Base-by-base conservation (phyloP, 2,329 filamentous ascomycete genomes). In the Elsinoe arachidis region DNA sequence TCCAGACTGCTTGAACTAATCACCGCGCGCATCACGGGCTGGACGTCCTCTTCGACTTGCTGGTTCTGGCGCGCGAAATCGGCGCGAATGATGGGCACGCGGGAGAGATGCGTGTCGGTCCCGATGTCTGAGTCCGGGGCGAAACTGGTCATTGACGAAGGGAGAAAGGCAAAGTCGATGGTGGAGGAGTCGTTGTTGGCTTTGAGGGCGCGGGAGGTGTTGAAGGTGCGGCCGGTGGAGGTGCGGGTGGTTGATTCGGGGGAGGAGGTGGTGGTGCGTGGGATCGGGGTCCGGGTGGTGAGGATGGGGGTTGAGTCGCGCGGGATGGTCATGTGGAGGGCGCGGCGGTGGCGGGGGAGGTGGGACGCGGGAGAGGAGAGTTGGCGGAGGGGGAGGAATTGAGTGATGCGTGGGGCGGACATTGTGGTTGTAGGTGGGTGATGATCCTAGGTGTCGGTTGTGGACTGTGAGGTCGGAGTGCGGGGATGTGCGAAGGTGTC, bases 91-190 rank as follows among this genome's bases (percentile, higher is more conserved):
- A 56, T 37, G 54, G 54, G 54, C 23, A 56, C 54, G 54, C 54
- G 54, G 19, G 19, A 15, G 4, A 55, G 38, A 14, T 26, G 30
- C 11, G 41, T 23, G 35, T 53, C 33, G 4, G 17, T 11, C 35
- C 14, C 38, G 54, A 26, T 10, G 23, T 14, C 10, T 9, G 14
- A n/a, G 2, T 12, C 47, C 17, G 57, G 43, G 19, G 69, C 59
- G 12, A 67, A 63, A 52, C 78, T 73, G 33, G 76, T 69, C 53
- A 76, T 72, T 62, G 77, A 73, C 57, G 74, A 73, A 35, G 82
- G 82, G 63, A 85, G 73, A 72, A 78, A 84, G 63, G 78, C 77
- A 65, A 85, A 84, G 72, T 85, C 82, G 59, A 85, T 80, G 41
- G 81, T 82, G 39, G 80, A 83, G 59, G 70, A 72, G 70, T 85